phyloP scores from a whole-genome alignment of 352 stramenopile genomes.

The Aphanomyces stellatus region DNA sequence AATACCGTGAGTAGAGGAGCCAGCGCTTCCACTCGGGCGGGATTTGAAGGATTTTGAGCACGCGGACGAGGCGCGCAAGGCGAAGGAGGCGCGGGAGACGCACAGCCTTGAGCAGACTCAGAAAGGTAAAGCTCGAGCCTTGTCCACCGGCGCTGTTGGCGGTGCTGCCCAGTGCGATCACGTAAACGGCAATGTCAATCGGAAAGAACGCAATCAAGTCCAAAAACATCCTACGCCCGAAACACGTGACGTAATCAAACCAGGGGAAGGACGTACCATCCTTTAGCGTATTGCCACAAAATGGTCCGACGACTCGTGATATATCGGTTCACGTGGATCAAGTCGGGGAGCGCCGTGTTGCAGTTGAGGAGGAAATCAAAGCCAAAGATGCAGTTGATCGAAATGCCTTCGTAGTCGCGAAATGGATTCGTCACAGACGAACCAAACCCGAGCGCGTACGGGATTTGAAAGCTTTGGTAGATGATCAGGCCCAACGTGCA shows the following conservation, averaged over 20 bases:
- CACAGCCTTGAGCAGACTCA: conserved; percentile 58
- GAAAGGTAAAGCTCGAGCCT: conserved; percentile 45
- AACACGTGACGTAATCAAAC: too few species aligned
- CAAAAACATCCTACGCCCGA: conserved; percentile 63
- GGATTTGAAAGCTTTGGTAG: conserved; percentile 62
- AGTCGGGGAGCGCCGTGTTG: conserved; percentile 45
- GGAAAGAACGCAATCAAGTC: conserved; percentile 67
- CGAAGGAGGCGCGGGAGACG: conserved; percentile 55
- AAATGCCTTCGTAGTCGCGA: not conserved
- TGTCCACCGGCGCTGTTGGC: conserved; percentile 25
- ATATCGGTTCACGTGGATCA: conserved; percentile 41
- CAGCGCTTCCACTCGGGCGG: conserved; percentile 58
- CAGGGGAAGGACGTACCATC: conserved; percentile 33
- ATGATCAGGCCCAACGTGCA: conserved; percentile 58
- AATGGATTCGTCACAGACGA: conserved; percentile 28
- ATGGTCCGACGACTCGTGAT: conserved; percentile 56
- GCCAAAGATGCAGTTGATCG: conserved; percentile 50
- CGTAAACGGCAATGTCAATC: conserved; percentile 52
- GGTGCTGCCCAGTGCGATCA: conserved; percentile 38
- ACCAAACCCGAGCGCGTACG: conserved; percentile 54
- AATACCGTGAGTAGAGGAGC: conserved; percentile 72
- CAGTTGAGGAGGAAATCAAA: conserved; percentile 67
- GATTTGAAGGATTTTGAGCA: conserved; percentile 70
- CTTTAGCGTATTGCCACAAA: conserved; percentile 39
- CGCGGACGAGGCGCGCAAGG: conserved; percentile 45